Conservation (phyloP, 2,329 filamentous ascomycete genomes). For the Paramyrothecium sp. region DNA sequence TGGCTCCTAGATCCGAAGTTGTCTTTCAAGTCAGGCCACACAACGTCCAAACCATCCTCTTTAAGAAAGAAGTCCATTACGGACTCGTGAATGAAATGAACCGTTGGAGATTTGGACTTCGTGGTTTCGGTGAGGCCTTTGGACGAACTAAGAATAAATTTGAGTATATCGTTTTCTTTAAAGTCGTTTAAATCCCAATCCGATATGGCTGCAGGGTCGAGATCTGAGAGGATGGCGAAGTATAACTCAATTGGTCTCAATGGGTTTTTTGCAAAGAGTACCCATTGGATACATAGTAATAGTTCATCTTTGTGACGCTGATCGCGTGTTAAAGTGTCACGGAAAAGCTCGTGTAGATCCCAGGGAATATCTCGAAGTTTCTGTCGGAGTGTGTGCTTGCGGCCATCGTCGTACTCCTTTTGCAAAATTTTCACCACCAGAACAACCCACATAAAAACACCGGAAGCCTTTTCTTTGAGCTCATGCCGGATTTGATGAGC, state of each 20-base stretch:
- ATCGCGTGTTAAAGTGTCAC: slow-evolving; percentile 39
- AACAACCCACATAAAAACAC: slow-evolving; percentile 1
- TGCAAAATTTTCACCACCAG: slow-evolving; percentile 27
- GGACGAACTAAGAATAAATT: slow-evolving; percentile 33
- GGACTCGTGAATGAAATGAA: slow-evolving; percentile 48
- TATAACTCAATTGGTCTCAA: slow-evolving; percentile 35
- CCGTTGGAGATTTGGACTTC: slow-evolving; percentile 18
- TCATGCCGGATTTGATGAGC: slow-evolving; percentile 9
- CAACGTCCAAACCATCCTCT: slow-evolving; percentile 7
- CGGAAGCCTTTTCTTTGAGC: background rate
- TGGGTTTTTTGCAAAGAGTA: slow-evolving; percentile 38
- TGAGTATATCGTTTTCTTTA: background rate
- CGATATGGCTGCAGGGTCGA: background rate
- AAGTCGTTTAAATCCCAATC: background rate
- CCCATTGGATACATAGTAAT: slow-evolving; percentile 38
- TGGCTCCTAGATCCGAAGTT: background rate
- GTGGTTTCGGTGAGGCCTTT: slow-evolving; percentile 41
- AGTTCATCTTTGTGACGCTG: slow-evolving; percentile 30
- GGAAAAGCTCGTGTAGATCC: slow-evolving; percentile 38
- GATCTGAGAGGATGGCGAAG: slow-evolving; percentile 2
- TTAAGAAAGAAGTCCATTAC: slow-evolving; percentile 41
- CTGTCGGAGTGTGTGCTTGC: slow-evolving; percentile 15
- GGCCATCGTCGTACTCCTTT: slow-evolving; percentile 23
- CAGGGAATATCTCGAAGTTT: slow-evolving; percentile 32
- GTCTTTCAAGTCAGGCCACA: background rate